Percentiles rank a stretch among this genome's conserved stretches.
Conservation (phyloP, 2,329 filamentous ascomycete species). For the Diaporthe humulicola region DNA sequence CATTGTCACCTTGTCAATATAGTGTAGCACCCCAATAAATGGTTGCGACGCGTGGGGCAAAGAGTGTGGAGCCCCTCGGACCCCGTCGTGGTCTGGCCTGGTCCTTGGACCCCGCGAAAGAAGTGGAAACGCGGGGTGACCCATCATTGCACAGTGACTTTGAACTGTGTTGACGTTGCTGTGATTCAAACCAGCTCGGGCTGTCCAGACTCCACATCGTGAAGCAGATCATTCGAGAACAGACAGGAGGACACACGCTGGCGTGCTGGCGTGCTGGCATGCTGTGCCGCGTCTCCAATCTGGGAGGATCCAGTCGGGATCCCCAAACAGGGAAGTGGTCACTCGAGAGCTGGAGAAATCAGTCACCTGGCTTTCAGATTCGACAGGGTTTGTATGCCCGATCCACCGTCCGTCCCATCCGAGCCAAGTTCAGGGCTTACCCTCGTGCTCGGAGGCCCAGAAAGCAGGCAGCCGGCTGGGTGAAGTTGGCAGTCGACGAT, state of each 20-base stretch:
- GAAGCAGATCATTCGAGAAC: neutral
- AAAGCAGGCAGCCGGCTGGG: neutral
- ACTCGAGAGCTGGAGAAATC: neutral
- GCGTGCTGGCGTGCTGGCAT: neutral
- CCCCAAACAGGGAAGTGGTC: constrained; percentile 29
- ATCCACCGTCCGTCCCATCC: constrained; percentile 23
- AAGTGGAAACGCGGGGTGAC: constrained; percentile 32
- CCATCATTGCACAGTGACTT: constrained; percentile 14
- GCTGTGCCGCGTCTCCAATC: neutral
- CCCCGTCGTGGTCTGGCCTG: neutral
- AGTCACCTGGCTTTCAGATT: constrained; percentile 11
- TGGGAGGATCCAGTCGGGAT: constrained; percentile 14
- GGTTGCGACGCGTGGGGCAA: constrained; percentile 1
- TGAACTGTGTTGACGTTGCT: neutral
- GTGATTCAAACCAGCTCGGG: neutral
- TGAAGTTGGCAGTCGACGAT: neutral
- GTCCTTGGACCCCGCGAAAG: constrained; percentile 23
- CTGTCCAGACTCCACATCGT: constrained; percentile 12
- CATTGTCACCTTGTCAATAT: neutral
- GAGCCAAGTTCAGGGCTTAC: constrained; percentile 12
- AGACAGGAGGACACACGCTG: neutral
- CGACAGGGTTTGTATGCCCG: constrained; percentile 16
- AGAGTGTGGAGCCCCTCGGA: constrained; percentile 17
- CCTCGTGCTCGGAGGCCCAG: neutral
- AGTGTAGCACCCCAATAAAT: neutral